Evolutionary conservation across 2,329 filamentous ascomycete genomes (phyloP), one percentile per base, ranked within the genome.

Genomic region (Calcarisporium arbuscula): DNA sequence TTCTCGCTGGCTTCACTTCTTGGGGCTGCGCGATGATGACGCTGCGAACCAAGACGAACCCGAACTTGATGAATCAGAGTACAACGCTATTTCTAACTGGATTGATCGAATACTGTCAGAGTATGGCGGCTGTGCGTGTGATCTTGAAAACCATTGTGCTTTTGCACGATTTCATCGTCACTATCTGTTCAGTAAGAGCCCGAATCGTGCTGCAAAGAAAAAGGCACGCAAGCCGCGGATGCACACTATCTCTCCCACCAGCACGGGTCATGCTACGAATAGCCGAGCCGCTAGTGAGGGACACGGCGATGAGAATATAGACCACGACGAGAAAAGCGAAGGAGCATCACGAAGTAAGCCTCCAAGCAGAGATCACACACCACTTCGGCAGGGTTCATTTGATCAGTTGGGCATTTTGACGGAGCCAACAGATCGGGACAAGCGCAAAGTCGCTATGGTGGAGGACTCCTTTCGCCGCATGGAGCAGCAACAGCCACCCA

Each of bases 91-190:
- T 14, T 69, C 71, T 11, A 69, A 69, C 12, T 86, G 80, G 75
- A 74, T 86, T 6, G 71, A 78, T 33, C 72, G 70, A 26, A 79
- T 88, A 8, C 68, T 89, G 6, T 82, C 82, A 14, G 83, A 88
- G 52, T 84, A 86, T 48, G 85, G 85, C 14, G 84, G 83, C 14
- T 90, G 85, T 57, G 85, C 84, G 5, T 90, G 85, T 54, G 73
- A 82, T 37, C 55, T 77, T 11, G 76, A 74, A 7, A 61, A 65
- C 26, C 73, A 80, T 38, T 82, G 78, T 48, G 73, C 76, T 3
- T 82, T 82, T 57, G 68, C 67, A 39, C 72, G 74, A 15, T 82
- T 82, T 44, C 73, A 78, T 49, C 66, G 72, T 32, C 73, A 70
- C 34, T 77, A 78, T 47, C 57, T 72, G 3, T 57, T 52, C 36